Evolutionary conservation across 192 early-diverging fungal genomes (phyloP).

Genomic region (Coemansia sp.): DNA sequence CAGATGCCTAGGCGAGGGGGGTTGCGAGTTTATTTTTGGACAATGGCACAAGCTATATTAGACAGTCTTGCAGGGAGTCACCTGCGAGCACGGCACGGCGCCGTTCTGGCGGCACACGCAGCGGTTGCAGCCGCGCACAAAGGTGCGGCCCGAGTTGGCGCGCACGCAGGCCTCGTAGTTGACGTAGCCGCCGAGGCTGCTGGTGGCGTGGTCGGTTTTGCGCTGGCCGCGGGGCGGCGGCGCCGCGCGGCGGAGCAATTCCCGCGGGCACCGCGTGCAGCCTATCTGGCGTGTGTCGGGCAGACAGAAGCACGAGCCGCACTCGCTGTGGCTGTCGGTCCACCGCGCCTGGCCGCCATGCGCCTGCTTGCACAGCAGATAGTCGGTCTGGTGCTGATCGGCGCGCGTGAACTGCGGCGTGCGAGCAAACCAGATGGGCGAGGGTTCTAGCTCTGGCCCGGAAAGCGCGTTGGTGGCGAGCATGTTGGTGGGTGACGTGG

Average conservation of each 20-base stretch:
- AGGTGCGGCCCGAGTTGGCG: slow-evolving; percentile 16
- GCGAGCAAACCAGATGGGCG: slow-evolving; percentile 35
- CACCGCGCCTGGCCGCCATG: slow-evolving; percentile 30
- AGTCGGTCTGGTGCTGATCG: slow-evolving; percentile 17
- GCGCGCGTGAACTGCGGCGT: slow-evolving; percentile 5
- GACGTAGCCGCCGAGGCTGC: slow-evolving; percentile 9
- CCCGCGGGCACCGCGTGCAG: slow-evolving; percentile 10
- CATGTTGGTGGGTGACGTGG: too few species aligned
- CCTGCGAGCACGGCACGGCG: slow-evolving; percentile 7
- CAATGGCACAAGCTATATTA: too few species aligned
- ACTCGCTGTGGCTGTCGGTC: background rate
- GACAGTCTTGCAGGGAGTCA: background rate
- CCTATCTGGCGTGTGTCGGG: slow-evolving; percentile 32
- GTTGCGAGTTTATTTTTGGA: too few species aligned
- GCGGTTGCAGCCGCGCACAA: background rate
- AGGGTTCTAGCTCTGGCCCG: too few species aligned
- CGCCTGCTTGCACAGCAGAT: slow-evolving; percentile 34
- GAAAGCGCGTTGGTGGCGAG: too few species aligned
- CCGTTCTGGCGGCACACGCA: slow-evolving; percentile 36
- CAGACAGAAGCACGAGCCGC: slow-evolving; percentile 37
- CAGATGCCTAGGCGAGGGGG: too few species aligned
- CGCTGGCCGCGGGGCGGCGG: too few species aligned
- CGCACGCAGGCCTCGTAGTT: slow-evolving; percentile 36
- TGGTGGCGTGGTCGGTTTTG: background rate
- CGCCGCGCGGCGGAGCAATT: too few species aligned